Base-by-base conservation (phyloP, 495 filamentous ascomycete species). In the Neurospora africana region DNA sequence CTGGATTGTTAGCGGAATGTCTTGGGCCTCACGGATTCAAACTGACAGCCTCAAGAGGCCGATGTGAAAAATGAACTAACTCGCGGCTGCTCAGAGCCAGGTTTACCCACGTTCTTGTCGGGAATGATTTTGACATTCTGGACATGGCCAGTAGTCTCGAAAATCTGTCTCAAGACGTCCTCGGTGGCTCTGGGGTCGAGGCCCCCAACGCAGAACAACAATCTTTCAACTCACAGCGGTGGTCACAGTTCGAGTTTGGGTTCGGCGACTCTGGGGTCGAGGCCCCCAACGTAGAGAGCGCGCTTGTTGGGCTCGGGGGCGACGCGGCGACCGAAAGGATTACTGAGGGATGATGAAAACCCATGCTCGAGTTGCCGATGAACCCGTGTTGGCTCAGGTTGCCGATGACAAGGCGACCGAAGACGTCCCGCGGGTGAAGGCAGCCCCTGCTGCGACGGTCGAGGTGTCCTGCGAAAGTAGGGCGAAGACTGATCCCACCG, bases 91-190 rank as follows among this genome's bases (percentile, higher is more conserved):
- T 65, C 53, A 68, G 61, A 39, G 72, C 17, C 35, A 39, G 35
- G 21, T 30, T 37, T 61, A 83, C 93, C 88, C 82, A 96, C 93
- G 83, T 95, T 97, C 88, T 97, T 97, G 85, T 99, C 95, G 41
- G 95, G 95, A 79, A 99, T 99, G 76, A 99, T 97, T 86, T 99
- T 99, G 73, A 99, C 95, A 76, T 92, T 98, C 81, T 97, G 90
- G 73, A 99, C 95, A 83, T 99, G 95, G 33, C 95, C 95, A 70
- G 93, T 97, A 5, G 95, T 98, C 84, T 99, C 96, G 78, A 99
- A 99, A 71, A 99, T 99, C 80, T 98, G 96, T 76, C 93, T 92
- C 76, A 99, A 81, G 41, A 98, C 93, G 79, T 98, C 95, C 79
- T 99, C 95, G 39, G 95, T 98, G 61, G 98, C 95, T 69, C 95